Base-by-base conservation (phyloP, 192 early-diverging fungal species). In the Coemansia sp. region DNA sequence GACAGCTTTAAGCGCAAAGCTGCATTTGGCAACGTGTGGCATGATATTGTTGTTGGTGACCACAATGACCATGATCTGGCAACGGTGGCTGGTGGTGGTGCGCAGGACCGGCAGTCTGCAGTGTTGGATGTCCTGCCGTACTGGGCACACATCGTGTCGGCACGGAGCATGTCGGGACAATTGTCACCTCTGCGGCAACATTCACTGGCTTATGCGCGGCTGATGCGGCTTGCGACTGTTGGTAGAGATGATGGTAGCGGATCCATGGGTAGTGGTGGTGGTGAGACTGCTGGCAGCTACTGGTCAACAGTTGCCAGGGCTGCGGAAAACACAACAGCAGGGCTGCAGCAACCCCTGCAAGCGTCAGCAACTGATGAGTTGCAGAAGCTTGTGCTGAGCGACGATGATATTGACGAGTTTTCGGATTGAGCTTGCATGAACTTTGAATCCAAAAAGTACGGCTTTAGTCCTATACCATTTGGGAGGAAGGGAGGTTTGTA, bases 331-430 rank as follows among this genome's bases (percentile, higher is more conserved):
- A 16, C 40, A 15, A 13, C 4, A 16, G n/a, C n/a, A n/a, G n/a
- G n/a, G n/a, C n/a, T n/a, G n/a, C 40, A 42, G 40, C 15, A 42
- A 13, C 40, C 40, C 3, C 6, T 16, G 15, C 34, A 34, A 6
- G 34, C 34, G 34, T 3, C 34, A 34, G 4, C 37, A 18, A 23
- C 34, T 3, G 58, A 42, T 40, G 29, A 29, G n/a, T 33, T n/a
- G 30, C 58, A 69, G 42, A 68, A 68, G 46, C 63, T 68, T 20
- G 72, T 75, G 45, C 70, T 75, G 34, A 75, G 72, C 43, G 78
- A 81, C 45, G 78, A 81, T 43, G 78, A 81, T 43, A 75, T 81
- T 37, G 66, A 64, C 18, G 78, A 81, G 3, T 81, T 75, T 42
- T 75, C 78, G 1, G 78, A 81, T 59, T 74, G 67, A 56, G 37